Evolutionary conservation across 75 land plant genomes (phyloP).

Genomic region (Pinus tabuliformis): DNA sequence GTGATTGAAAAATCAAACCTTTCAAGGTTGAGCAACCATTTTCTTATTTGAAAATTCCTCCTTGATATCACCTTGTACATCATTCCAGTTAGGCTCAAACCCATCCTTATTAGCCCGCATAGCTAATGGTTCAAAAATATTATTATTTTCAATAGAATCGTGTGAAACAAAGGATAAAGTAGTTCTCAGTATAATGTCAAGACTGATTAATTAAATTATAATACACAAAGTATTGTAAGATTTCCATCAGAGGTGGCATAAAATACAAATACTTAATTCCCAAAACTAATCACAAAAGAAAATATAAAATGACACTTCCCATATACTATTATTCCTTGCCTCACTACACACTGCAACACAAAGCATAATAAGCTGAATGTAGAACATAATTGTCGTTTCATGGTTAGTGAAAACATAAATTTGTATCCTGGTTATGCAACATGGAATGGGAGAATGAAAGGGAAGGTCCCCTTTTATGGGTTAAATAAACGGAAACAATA

Average conservation of each 20-base stretch:
- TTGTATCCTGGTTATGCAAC: conserved; percentile 35
- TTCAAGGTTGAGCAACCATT: conserved; percentile 73
- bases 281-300: background rate
- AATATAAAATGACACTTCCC: conserved; percentile 23
- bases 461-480: conserved; percentile 56
- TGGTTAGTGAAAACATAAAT: background rate
- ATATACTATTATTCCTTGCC: conserved; percentile 33
- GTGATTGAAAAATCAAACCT: conserved; percentile 33
- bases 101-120: conserved; percentile 46
- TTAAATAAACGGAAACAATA: conserved; percentile 22
- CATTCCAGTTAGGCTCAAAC: conserved; percentile 49
- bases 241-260: background rate
- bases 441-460: conserved; percentile 53
- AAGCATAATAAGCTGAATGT: background rate
- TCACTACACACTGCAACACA: conserved; percentile 61
- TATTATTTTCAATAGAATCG: conserved; percentile 28
- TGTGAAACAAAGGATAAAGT: conserved; percentile 21
- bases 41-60: conserved; percentile 34
- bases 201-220: background rate
- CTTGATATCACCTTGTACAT: conserved; percentile 50
- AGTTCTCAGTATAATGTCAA: background rate
- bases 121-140: conserved; percentile 16
- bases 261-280: background rate
- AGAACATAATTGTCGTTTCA: background rate
- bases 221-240: background rate